Conservation (phyloP, 768 basidiomycete species). For the Naganishia onofrii region DNA sequence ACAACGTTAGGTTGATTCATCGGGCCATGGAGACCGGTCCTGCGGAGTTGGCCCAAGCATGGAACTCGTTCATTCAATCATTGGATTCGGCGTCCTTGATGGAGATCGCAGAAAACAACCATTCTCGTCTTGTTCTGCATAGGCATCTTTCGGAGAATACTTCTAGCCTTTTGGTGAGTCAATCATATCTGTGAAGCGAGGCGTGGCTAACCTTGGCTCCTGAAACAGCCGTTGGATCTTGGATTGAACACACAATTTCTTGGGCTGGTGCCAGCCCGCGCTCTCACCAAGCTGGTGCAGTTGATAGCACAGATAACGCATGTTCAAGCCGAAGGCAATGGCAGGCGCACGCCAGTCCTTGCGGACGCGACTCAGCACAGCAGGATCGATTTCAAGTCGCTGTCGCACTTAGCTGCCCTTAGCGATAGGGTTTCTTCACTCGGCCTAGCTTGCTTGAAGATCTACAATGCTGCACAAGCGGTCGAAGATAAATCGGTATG, state of each 20-base stretch:
- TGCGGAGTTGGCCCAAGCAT: neutral
- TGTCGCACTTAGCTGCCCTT: neutral
- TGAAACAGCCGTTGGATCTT: constrained; percentile 13
- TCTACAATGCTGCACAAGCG: neutral
- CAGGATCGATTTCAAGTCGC: constrained; percentile 15
- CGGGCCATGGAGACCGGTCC: neutral
- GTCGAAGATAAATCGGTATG: neutral
- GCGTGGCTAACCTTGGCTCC: neutral
- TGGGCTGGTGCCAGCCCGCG: neutral
- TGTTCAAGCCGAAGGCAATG: neutral
- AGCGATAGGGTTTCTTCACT: neutral
- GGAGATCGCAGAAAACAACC: neutral
- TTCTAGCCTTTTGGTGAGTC: constrained; percentile 1
- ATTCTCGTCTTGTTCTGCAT: neutral
- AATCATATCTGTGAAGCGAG: no score
- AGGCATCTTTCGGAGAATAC: neutral
- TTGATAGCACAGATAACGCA: constrained; percentile 1
- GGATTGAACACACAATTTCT: constrained; percentile 4
- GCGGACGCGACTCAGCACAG: neutral
- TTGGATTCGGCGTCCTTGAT: constrained; percentile 6
- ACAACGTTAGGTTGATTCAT: neutral
- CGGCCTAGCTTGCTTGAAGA: constrained; percentile 1
- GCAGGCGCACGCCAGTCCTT: neutral
- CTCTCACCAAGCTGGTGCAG: neutral
- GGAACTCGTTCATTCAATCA: neutral